A percentile compares a stretch with the other conserved stretches of the same genome.
These are phyloP conservation scores for Arthrobotrys conoides DNA, from an alignment of 2,329 filamentous ascomycete genomes.

Conservation along the genomic window DNA sequence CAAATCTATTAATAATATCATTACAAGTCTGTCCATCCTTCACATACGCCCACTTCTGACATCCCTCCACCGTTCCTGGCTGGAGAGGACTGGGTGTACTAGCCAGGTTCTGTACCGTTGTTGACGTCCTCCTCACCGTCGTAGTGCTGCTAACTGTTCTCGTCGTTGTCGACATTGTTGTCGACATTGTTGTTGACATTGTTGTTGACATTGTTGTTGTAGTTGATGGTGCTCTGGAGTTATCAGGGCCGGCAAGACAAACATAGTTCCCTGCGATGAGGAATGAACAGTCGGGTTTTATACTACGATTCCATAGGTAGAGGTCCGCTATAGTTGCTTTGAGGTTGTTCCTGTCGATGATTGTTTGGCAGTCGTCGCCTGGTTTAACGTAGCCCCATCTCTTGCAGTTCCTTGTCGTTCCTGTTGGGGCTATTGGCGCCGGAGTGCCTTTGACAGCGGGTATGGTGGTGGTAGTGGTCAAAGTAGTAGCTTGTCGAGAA, in stretches of 20 bases:
- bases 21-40: constrained; percentile 34
- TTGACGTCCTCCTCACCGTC: not conserved
- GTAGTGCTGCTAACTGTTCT: not conserved
- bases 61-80: constrained; percentile 23
- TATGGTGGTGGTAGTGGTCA: not conserved
- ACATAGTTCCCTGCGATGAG: constrained; percentile 18
- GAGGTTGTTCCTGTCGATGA: constrained; percentile 9
- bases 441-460: constrained; percentile 30
- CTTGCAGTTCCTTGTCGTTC: constrained; percentile 59
- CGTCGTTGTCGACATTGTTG: not conserved
- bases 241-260: constrained; percentile 5
- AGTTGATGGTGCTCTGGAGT: not conserved
- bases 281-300: constrained; percentile 8
- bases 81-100: constrained; percentile 36
- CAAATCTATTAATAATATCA: constrained; percentile 11
- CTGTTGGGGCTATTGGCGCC: constrained; percentile 52
- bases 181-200: not conserved
- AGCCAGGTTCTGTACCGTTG: not conserved
- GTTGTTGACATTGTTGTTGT: not conserved
- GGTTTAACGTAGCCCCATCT: constrained; percentile 36
- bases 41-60: constrained; percentile 31
- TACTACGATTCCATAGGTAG: constrained; percentile 31
- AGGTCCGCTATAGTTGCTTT: constrained; percentile 15
- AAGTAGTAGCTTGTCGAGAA: too few relatives aligned
- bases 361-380: constrained; percentile 45